Conservation (phyloP, 2,329 filamentous ascomycete species). For the Colletotrichum theobromicola region DNA sequence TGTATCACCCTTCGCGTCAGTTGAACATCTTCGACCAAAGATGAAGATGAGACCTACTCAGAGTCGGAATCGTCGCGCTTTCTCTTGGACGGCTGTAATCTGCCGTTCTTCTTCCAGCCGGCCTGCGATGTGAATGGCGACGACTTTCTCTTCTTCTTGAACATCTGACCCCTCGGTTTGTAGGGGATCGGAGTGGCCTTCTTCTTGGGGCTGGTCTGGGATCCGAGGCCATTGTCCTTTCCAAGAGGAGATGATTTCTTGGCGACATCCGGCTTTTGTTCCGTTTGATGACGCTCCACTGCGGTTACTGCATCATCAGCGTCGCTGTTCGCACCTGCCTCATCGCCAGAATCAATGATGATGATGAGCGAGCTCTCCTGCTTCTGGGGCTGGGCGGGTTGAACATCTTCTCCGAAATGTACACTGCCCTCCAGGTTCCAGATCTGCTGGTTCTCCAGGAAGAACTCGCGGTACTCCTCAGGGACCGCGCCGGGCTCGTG, state of each 20-base stretch:
- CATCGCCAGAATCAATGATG: background rate
- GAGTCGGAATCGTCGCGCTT: too few species aligned
- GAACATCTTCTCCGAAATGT: background rate
- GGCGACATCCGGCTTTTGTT: background rate
- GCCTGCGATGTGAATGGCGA: too few species aligned
- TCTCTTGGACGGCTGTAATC: too few species aligned
- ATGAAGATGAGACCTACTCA: too few species aligned
- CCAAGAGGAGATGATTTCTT: background rate
- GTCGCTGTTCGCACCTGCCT: background rate
- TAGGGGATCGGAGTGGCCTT: background rate
- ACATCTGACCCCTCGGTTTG: background rate
- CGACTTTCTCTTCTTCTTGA: background rate
- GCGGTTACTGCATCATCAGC: rapidly evolving
- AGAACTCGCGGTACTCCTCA: background rate
- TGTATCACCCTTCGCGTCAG: too few species aligned
- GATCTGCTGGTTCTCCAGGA: background rate
- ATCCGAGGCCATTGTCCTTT: background rate
- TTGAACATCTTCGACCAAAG: rapidly evolving
- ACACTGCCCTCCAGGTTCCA: background rate
- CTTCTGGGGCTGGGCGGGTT: background rate
- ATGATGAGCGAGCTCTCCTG: background rate
- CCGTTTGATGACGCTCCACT: too few species aligned
- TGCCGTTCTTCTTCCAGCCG: too few species aligned
- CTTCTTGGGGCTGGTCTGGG: background rate
- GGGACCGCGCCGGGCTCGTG: background rate